A percentile compares a stretch with the other conserved stretches of the same genome.
phyloP scores from a whole-genome alignment of 2,329 filamentous ascomycete species.

The Talaromyces albobiverticillius region DNA sequence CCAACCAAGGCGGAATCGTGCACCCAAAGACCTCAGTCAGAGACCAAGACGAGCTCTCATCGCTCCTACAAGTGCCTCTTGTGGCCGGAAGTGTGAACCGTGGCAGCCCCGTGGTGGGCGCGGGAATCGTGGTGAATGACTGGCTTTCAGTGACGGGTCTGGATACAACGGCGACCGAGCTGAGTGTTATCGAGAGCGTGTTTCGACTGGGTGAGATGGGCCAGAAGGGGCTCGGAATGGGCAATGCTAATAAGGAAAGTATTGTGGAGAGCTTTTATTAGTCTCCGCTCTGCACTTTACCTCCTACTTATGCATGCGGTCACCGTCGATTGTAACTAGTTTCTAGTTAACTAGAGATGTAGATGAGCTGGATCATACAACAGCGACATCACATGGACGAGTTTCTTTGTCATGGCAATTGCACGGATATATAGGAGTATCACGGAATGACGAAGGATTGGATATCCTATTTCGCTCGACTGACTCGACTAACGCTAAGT shows the following conservation, averaged over 20 bases:
- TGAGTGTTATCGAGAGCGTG: constrained; percentile 93
- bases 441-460: no score
- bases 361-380: neutral
- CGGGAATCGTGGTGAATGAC: constrained; percentile 95
- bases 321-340: neutral
- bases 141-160: constrained; percentile 93
- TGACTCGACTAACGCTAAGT: no score
- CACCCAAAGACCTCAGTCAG: constrained; percentile 96
- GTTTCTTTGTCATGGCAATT: neutral
- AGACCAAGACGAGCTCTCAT: constrained; percentile 95
- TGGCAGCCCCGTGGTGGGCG: constrained; percentile 90
- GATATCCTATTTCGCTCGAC: no score
- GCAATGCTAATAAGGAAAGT: constrained; percentile 75
- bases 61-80: constrained; percentile 88
- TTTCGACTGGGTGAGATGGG: constrained; percentile 88
- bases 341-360: neutral
- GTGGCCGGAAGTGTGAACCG: constrained; percentile 93
- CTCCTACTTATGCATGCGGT: neutral
- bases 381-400: neutral
- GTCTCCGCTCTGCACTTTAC: no score
- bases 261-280: constrained; percentile 99
- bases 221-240: constrained; percentile 58
- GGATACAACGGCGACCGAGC: constrained; percentile 94
- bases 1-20: constrained; percentile 93
- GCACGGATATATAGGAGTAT: no score